Evolutionary conservation across 1,284 basidiomycete species (phyloP).

Genomic region (Garcileccinum viscosum): DNA sequence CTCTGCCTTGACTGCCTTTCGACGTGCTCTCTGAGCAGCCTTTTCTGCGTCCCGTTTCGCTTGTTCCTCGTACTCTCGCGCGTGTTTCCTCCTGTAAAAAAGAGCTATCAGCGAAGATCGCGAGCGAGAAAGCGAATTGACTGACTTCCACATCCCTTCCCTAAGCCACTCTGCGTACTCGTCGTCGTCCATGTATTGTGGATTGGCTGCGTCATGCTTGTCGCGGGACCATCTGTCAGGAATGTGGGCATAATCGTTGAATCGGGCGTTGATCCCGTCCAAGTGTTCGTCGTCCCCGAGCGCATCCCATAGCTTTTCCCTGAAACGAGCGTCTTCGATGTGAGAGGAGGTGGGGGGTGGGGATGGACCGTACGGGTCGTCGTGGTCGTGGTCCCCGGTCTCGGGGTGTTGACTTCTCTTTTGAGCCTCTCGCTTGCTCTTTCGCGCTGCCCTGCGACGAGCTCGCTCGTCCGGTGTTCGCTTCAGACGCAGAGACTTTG

Average conservation of each 20-base stretch:
- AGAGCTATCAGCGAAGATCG: constrained; percentile 1
- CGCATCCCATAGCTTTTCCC: constrained; percentile 72
- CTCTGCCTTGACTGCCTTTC: constrained; percentile 61
- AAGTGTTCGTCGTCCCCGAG: constrained; percentile 73
- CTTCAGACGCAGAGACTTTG: constrained; percentile 69
- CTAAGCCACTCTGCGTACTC: constrained; percentile 84
- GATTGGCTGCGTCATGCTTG: constrained; percentile 53
- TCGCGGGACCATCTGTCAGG: constrained; percentile 61
- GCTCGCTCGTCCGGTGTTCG: constrained; percentile 65
- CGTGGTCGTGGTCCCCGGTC: background rate
- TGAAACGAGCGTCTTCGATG: constrained; percentile 68
- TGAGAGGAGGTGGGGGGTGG: constrained; percentile 24
- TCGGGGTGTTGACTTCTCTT: background rate
- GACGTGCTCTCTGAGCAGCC: constrained; percentile 56
- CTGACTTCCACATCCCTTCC: constrained; percentile 79
- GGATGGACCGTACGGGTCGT: background rate
- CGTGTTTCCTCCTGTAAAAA: constrained; percentile 63
- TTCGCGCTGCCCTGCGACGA: constrained; percentile 32
- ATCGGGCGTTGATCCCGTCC: constrained; percentile 62
- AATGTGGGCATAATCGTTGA: constrained; percentile 73
- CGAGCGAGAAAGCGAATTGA: constrained; percentile 12
- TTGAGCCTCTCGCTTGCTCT: background rate
- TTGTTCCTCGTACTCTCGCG: constrained; percentile 68
- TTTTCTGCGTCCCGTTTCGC: constrained; percentile 57
- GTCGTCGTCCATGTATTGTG: constrained; percentile 78